Conservation (phyloP, 352 stramenopile species). For the Phytophthora rubi region DNA sequence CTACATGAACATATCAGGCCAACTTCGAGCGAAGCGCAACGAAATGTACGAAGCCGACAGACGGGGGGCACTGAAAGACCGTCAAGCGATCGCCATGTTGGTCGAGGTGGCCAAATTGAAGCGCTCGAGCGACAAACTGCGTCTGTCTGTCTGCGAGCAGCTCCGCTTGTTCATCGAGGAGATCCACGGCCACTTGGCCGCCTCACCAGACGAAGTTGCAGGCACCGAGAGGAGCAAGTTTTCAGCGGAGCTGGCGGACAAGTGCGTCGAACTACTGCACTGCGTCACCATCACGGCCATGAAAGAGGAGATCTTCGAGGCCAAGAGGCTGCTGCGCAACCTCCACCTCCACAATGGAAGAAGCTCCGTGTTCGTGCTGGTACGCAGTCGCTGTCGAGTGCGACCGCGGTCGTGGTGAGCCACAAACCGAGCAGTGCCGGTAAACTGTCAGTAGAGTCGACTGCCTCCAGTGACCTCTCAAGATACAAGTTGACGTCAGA, state of each 20-base stretch:
- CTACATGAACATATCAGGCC: constrained; percentile 15
- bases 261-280: constrained; percentile 22
- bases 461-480: background rate
- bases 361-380: constrained; percentile 13
- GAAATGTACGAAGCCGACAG: constrained; percentile 23
- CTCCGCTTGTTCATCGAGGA: constrained; percentile 20
- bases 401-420: constrained; percentile 19
- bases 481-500: constrained; percentile 32
- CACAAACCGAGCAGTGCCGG: background rate
- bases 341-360: constrained; percentile 9
- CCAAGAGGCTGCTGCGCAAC: constrained; percentile 16
- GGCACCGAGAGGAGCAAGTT: background rate
- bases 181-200: constrained; percentile 4
- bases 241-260: constrained; percentile 10
- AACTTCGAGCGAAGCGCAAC: constrained; percentile 13
- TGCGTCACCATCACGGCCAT: constrained; percentile 17
- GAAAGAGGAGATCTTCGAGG: constrained; percentile 28
- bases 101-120: constrained; percentile 19
- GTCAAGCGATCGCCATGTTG: constrained; percentile 10
- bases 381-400: constrained; percentile 21
- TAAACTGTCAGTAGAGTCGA: background rate
- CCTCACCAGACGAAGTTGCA: background rate
- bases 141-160: constrained; percentile 20
- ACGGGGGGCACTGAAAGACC: constrained; percentile 13
- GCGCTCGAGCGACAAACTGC: constrained; percentile 20